phyloP scores from a whole-genome alignment of 768 basidiomycete genomes.

The Tulasnella sp. region DNA sequence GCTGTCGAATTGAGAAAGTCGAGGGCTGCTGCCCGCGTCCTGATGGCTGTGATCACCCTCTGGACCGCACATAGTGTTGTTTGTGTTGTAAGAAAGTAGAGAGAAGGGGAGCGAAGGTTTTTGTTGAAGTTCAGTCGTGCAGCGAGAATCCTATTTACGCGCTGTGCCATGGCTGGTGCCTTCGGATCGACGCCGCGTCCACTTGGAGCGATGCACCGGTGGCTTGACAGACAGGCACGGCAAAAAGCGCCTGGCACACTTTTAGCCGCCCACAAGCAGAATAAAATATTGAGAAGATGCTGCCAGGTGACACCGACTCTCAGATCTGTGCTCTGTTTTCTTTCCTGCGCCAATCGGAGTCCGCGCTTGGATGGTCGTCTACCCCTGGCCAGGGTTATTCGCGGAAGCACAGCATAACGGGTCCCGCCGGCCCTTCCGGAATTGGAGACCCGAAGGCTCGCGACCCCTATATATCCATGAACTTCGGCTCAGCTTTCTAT shows the following conservation, averaged over 20 bases:
- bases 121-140: background rate
- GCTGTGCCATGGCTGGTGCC: background rate
- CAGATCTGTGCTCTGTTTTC: background rate
- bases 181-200: background rate
- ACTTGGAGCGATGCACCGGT: background rate
- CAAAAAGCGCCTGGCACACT: no score
- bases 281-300: background rate
- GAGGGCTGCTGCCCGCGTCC: no score
- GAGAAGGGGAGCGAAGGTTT: no score
- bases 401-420: no score
- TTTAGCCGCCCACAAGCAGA: background rate
- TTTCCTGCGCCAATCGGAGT: background rate
- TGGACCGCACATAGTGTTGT: background rate
- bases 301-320: background rate
- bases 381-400: background rate
- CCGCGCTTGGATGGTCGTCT: background rate
- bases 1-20: background rate
- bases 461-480: no score
- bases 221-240: no score
- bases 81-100: background rate
- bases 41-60: background rate
- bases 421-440: background rate
- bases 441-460: background rate
- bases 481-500: no score
- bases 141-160: background rate